These are phyloP conservation scores for Phaeosphaeria sp. DNA, from an alignment of 2,329 filamentous ascomycete species.

Conservation along the genomic window DNA sequence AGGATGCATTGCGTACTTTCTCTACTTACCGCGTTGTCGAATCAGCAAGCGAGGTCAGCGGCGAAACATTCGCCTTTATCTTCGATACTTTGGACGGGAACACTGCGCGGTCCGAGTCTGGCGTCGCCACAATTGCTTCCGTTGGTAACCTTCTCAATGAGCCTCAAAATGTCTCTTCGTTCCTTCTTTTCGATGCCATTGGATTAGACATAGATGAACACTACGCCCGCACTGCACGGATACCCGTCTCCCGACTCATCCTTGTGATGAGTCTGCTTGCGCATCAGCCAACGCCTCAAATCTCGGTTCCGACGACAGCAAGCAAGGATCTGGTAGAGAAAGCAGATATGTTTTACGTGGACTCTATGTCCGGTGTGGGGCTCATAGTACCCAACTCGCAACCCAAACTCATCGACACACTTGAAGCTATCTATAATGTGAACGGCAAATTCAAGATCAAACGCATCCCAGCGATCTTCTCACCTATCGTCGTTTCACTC, in stretches of 20 bases:
- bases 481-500: not conserved
- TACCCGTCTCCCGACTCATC: slow-evolving; percentile 13
- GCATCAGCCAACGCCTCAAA: slow-evolving; percentile 22
- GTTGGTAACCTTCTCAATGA: slow-evolving; percentile 23
- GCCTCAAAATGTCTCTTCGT: slow-evolving; percentile 4
- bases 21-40: slow-evolving; percentile 26
- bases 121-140: slow-evolving; percentile 15
- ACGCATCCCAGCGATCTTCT: slow-evolving; percentile 11
- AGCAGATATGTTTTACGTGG: slow-evolving; percentile 20
- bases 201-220: slow-evolving; percentile 23
- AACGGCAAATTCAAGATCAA: slow-evolving; percentile 8
- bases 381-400: slow-evolving; percentile 15
- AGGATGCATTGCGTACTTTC: slow-evolving; percentile 19
- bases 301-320: slow-evolving; percentile 17
- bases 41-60: slow-evolving; percentile 14
- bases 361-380: slow-evolving; percentile 1
- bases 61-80: slow-evolving; percentile 20
- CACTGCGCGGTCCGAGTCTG: slow-evolving; percentile 25
- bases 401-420: slow-evolving; percentile 7
- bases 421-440: slow-evolving; percentile 14
- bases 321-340: slow-evolving; percentile 8
- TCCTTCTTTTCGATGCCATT: slow-evolving; percentile 24
- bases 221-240: slow-evolving; percentile 15
- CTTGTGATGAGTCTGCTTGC: slow-evolving; percentile 22
- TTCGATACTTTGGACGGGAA: slow-evolving; percentile 30